These are phyloP conservation scores for Santalum album DNA, from an alignment of 164 flowering plant genomes.

Conservation along the genomic window DNA sequence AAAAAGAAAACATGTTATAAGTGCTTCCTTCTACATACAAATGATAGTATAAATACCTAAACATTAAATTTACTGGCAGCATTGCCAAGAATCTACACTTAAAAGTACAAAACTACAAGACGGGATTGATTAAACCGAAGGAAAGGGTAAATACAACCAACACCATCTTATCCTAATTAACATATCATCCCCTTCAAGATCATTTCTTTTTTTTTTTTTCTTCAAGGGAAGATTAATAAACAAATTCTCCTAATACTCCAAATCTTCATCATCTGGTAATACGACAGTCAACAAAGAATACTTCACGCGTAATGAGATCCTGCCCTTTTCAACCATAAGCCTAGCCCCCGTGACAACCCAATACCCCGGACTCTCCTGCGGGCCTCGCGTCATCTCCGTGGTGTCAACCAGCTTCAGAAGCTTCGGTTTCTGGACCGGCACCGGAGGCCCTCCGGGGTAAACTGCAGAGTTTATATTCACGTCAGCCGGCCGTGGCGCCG, in stretches of 20 bases:
- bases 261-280: conserved; percentile 43
- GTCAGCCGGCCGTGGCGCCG: conserved; percentile 79
- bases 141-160: no score
- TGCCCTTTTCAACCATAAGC: conserved; percentile 75
- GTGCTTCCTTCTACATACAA: conserved; percentile 3
- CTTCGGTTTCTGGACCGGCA: conserved; percentile 66
- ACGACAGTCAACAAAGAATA: conserved; percentile 61
- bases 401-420: conserved; percentile 73
- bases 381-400: conserved; percentile 88
- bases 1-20: no score
- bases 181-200: no score
- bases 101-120: no score
- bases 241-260: conserved; percentile 2
- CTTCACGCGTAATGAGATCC: conserved; percentile 68
- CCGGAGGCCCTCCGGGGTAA: conserved; percentile 95
- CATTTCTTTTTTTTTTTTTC: no score
- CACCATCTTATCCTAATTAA: no score
- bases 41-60: no score
- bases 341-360: conserved; percentile 97
- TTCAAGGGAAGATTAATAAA: background rate
- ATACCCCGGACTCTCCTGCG: conserved; percentile 90
- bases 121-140: no score
- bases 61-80: no score
- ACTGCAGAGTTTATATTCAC: conserved; percentile 85
- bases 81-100: no score